A percentile compares a stretch with the other conserved stretches of the same genome.
These are phyloP conservation scores for Penicillium canescens DNA, from an alignment of 495 filamentous ascomycete genomes.

Conservation along the genomic window DNA sequence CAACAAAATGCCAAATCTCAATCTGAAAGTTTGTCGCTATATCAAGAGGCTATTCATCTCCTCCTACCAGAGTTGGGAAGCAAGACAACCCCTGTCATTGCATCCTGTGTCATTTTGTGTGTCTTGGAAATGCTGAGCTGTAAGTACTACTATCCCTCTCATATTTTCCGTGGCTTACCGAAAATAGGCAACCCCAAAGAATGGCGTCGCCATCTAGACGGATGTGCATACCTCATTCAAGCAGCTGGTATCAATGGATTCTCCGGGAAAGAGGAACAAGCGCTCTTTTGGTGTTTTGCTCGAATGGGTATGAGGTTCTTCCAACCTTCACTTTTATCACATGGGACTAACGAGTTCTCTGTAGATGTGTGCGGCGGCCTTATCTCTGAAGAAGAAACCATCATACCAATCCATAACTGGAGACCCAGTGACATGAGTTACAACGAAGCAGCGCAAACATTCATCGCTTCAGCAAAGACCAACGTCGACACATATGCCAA, in stretches of 20 bases:
- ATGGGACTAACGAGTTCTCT: not conserved
- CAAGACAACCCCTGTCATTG: conserved; percentile 39
- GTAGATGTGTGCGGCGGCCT: conserved; percentile 44
- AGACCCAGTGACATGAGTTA: conserved; percentile 30
- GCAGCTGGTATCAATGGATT: conserved; percentile 39
- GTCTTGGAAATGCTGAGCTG: conserved; percentile 47
- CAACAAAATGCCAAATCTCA: conserved; percentile 35
- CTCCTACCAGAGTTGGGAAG: conserved; percentile 39
- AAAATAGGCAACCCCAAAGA: conserved; percentile 33
- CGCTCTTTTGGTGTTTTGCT: conserved; percentile 50
- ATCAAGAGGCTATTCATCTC: conserved; percentile 45
- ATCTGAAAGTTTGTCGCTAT: conserved; percentile 42
- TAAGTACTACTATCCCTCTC: not conserved
- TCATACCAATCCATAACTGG: conserved; percentile 34
- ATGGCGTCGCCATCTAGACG: conserved; percentile 49
- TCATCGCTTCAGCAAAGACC: conserved; percentile 27
- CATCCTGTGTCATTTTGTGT: conserved; percentile 42
- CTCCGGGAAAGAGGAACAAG: conserved; percentile 42
- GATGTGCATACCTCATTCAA: conserved; percentile 45
- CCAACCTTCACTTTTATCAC: not conserved
- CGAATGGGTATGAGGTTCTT: conserved; percentile 38
- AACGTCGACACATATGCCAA: conserved; percentile 39
- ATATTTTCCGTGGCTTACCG: not conserved
- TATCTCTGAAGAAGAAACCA: conserved; percentile 42
- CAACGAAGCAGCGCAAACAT: conserved; percentile 24